Evolutionary conservation across 495 filamentous ascomycete species (phyloP).

Genomic region (Podospora tetraspora): DNA sequence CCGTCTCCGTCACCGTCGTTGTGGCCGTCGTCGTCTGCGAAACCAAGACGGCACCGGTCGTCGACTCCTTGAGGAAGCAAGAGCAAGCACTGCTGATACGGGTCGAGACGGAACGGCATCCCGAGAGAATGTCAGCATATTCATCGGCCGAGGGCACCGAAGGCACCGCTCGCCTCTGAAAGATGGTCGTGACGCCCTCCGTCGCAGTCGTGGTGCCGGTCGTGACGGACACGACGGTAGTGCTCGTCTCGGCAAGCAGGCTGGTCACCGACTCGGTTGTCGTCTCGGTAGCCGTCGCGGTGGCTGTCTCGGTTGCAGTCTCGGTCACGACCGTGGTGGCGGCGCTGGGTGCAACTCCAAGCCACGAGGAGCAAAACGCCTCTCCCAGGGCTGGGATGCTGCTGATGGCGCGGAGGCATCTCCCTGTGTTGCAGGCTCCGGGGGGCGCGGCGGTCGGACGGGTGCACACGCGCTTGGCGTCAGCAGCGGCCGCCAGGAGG

Average conservation of each 20-base stretch:
- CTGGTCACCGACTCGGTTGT: constrained; percentile 12
- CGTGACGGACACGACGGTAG: constrained; percentile 12
- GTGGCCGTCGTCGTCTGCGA: constrained; percentile 1
- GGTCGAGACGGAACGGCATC: constrained; percentile 10
- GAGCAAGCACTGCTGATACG: constrained; percentile 24
- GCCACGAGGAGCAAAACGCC: constrained; percentile 21
- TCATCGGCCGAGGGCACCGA: constrained; percentile 2
- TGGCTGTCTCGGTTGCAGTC: constrained; percentile 2
- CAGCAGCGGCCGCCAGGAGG: not conserved
- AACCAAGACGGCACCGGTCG: constrained; percentile 17
- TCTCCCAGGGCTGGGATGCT: constrained; percentile 8
- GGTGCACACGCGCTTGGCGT: not conserved
- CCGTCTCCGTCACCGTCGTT: not conserved
- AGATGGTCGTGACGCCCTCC: constrained; percentile 11
- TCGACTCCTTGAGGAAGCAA: constrained; percentile 18
- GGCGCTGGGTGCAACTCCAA: constrained; percentile 8
- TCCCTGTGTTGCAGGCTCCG: not conserved
- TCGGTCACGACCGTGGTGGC: not conserved
- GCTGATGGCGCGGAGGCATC: not conserved
- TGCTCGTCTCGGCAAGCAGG: constrained; percentile 12
- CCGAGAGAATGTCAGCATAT: constrained; percentile 11
- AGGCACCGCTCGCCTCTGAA: constrained; percentile 9
- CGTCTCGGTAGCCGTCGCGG: constrained; percentile 20
- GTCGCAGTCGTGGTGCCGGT: constrained; percentile 13
- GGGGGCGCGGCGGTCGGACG: not conserved